phyloP scores from a whole-genome alignment of 2,329 filamentous ascomycete species.

The Clonostachys rosea region DNA sequence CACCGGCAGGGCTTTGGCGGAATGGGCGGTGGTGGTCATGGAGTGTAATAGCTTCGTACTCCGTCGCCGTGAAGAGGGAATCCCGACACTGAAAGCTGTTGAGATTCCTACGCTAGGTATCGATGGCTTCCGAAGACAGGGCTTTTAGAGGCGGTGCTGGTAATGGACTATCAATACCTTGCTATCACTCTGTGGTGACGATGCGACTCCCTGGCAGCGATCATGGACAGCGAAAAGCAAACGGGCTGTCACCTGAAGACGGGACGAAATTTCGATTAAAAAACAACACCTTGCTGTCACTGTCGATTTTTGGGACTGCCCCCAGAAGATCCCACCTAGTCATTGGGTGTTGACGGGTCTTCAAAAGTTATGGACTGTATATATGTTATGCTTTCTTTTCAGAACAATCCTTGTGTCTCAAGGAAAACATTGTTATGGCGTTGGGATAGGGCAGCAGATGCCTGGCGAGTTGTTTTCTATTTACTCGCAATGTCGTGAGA shows the following conservation, averaged over 20 bases:
- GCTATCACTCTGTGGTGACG: constrained; percentile 51
- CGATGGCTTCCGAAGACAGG: constrained; percentile 32
- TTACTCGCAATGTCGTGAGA: too few relatives aligned
- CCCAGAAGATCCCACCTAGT: too few relatives aligned
- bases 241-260: constrained; percentile 44
- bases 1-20: constrained; percentile 68
- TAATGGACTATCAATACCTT: too few relatives aligned
- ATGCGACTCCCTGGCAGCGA: constrained; percentile 55
- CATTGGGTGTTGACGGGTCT: too few relatives aligned
- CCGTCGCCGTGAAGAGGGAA: constrained; percentile 68
- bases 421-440: too few relatives aligned
- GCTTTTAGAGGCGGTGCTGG: constrained; percentile 12
- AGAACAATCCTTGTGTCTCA: too few relatives aligned
- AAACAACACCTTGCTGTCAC: constrained; percentile 24
- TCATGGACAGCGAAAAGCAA: constrained; percentile 29
- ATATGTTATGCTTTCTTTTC: too few relatives aligned
- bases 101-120: constrained; percentile 46
- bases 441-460: too few relatives aligned
- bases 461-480: too few relatives aligned
- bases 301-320: too few relatives aligned
- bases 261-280: constrained; percentile 69
- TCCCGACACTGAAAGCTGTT: constrained; percentile 60
- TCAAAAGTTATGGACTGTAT: too few relatives aligned
- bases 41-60: constrained; percentile 83
- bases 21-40: constrained; percentile 71